Evolutionary conservation across 768 basidiomycete species (phyloP).

Genomic region (Albatrellus ellisii): DNA sequence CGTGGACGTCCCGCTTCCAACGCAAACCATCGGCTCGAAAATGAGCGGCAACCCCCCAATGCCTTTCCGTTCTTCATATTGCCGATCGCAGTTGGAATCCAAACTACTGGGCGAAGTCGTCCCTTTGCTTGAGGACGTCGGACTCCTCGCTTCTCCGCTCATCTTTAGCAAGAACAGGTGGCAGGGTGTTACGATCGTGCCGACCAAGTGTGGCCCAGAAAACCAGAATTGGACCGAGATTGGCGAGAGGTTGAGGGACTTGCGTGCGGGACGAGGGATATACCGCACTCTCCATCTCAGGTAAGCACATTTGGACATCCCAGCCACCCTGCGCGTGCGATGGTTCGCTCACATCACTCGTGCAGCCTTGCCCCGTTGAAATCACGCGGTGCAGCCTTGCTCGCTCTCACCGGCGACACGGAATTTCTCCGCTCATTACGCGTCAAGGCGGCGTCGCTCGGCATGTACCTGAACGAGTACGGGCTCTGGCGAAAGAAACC

Average conservation of each 20-base stretch:
- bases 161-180: constrained; percentile 25
- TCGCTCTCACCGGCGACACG: constrained; percentile 43
- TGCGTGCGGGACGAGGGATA: constrained; percentile 15
- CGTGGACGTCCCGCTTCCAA: constrained; percentile 29
- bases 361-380: constrained; percentile 32
- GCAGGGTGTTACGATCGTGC: constrained; percentile 40
- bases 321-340: neutral
- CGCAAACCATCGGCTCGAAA: neutral
- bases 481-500: constrained; percentile 40
- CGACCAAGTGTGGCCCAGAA: constrained; percentile 20
- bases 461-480: constrained; percentile 42
- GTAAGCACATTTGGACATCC: constrained; percentile 5
- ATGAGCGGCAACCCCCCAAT: constrained; percentile 12
- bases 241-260: constrained; percentile 15
- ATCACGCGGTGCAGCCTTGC: constrained; percentile 36
- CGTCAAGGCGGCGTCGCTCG: constrained; percentile 28
- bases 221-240: constrained; percentile 21
- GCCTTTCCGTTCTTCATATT: constrained; percentile 14
- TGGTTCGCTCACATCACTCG: neutral
- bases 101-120: constrained; percentile 27
- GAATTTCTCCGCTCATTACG: constrained; percentile 32
- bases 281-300: constrained; percentile 16
- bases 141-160: constrained; percentile 30
- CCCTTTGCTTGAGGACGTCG: constrained; percentile 28
- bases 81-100: constrained; percentile 8